A percentile compares a stretch with the other conserved stretches of the same genome.
Evolutionary conservation across 345 rosid genomes (phyloP).

Genomic region (Syzygium jambos): DNA sequence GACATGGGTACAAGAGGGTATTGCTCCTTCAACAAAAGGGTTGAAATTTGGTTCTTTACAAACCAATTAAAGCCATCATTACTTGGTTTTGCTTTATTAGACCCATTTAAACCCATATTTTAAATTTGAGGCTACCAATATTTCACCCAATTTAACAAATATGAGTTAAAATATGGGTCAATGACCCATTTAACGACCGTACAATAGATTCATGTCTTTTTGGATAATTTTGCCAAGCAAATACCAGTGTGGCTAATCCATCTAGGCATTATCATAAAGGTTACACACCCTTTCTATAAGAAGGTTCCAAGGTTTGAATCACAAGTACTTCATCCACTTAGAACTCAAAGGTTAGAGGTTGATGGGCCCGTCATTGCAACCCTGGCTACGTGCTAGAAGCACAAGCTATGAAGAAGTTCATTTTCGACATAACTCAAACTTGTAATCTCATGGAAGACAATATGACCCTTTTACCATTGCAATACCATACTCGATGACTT

Average conservation of each 20-base stretch:
- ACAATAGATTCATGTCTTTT: neutral
- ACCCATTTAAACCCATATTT: neutral
- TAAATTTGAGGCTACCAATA: neutral
- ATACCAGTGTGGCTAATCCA: neutral
- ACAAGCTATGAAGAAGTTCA: neutral
- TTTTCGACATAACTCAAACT: neutral
- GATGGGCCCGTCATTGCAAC: neutral
- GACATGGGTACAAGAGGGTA: neutral
- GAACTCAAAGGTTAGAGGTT: neutral
- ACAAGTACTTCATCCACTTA: neutral
- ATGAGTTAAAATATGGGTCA: neutral
- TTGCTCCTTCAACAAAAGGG: neutral
- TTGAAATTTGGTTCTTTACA: neutral
- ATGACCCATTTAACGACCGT: neutral
- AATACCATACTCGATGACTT: neutral
- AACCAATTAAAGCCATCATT: neutral
- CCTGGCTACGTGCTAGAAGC: neutral
- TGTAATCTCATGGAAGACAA: neutral
- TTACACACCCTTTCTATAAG: neutral
- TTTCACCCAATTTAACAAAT: neutral
- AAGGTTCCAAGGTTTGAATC: neutral
- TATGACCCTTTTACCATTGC: neutral
- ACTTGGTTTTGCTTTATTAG: neutral
- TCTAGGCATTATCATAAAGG: neutral
- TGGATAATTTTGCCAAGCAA: neutral